Conservation (phyloP, 208 protist species). For the Trypanosoma brucei region DNA sequence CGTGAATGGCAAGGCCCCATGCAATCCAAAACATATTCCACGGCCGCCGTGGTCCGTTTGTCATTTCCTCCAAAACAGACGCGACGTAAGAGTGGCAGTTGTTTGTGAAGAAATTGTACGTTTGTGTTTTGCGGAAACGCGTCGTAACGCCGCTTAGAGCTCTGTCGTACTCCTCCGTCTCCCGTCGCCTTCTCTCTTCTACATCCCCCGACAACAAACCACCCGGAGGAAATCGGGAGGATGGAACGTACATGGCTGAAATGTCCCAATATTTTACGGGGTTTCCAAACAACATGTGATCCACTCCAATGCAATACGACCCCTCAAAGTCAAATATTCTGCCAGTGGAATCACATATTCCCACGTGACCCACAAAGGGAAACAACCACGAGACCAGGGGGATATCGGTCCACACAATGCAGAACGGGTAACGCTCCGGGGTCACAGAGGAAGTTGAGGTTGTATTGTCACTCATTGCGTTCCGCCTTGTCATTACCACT, state of each 20-base stretch:
- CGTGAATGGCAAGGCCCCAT: constrained; percentile 43
- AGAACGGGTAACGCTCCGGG: constrained; percentile 86
- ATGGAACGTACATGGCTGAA: constrained; percentile 46
- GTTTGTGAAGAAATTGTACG: constrained; percentile 87
- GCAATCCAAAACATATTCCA: constrained; percentile 46
- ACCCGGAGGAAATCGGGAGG: constrained; percentile 32
- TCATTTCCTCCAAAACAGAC: constrained; percentile 36
- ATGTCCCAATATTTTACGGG: constrained; percentile 81
- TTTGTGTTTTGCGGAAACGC: constrained; percentile 61
- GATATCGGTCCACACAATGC: constrained; percentile 89
- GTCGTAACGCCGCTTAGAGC: constrained; percentile 29
- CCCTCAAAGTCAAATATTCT: constrained; percentile 90
- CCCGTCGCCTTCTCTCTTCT: constrained; percentile 21
- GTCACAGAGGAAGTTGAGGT: constrained; percentile 39
- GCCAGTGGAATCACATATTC: constrained; percentile 81
- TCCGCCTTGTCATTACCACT: background rate
- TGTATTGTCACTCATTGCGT: constrained; percentile 26
- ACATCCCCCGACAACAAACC: constrained; percentile 11
- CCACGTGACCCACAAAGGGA: constrained; percentile 90
- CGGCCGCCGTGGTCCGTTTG: constrained; percentile 11
- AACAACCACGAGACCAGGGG: constrained; percentile 86
- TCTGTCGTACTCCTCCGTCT: constrained; percentile 57
- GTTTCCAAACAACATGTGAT: constrained; percentile 88
- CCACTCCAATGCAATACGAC: constrained; percentile 67
- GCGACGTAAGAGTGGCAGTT: constrained; percentile 88